These are phyloP conservation scores for Penicillium bialowiezense DNA, from an alignment of 495 filamentous ascomycete species.

Conservation along the genomic window DNA sequence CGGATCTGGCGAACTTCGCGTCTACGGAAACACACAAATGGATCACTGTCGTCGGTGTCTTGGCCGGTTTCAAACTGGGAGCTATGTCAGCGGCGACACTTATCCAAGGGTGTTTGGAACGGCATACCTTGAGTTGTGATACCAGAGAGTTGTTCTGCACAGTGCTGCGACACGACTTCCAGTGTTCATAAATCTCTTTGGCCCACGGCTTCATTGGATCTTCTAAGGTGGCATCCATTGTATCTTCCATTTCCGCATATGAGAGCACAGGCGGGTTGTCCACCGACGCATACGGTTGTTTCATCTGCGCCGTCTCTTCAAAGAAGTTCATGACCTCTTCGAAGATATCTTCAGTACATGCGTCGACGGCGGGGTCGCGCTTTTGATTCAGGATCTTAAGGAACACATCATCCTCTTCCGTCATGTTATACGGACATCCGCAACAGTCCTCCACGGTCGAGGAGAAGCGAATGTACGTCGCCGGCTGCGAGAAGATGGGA, in stretches of 20 bases:
- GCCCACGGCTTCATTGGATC: slow-evolving; percentile 67
- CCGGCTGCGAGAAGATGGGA: slow-evolving; percentile 71
- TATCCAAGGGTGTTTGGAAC: not conserved
- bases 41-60: slow-evolving; percentile 93
- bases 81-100: slow-evolving; percentile 20
- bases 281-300: slow-evolving; percentile 84
- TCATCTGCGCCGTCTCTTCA: slow-evolving; percentile 75
- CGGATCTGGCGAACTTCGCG: slow-evolving; percentile 91
- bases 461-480: slow-evolving; percentile 95
- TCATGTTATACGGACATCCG: slow-evolving; percentile 88
- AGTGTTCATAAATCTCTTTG: slow-evolving; percentile 87
- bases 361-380: slow-evolving; percentile 51
- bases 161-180: slow-evolving; percentile 68
- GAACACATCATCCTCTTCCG: slow-evolving; percentile 79
- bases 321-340: slow-evolving; percentile 94
- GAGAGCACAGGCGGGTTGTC: slow-evolving; percentile 77
- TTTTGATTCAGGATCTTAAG: slow-evolving; percentile 81
- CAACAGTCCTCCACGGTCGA: slow-evolving; percentile 95
- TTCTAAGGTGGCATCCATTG: slow-evolving; percentile 70
- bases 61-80: slow-evolving; percentile 79
- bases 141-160: slow-evolving; percentile 67
- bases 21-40: slow-evolving; percentile 96
- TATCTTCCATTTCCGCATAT: slow-evolving; percentile 75
- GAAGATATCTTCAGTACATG: slow-evolving; percentile 84
- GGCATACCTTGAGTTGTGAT: slow-evolving; percentile 66